A percentile compares a stretch with the other conserved stretches of the same genome.
Conservation (phyloP, 371 early-diverging fungal species). For the Mucor mucedo region DNA sequence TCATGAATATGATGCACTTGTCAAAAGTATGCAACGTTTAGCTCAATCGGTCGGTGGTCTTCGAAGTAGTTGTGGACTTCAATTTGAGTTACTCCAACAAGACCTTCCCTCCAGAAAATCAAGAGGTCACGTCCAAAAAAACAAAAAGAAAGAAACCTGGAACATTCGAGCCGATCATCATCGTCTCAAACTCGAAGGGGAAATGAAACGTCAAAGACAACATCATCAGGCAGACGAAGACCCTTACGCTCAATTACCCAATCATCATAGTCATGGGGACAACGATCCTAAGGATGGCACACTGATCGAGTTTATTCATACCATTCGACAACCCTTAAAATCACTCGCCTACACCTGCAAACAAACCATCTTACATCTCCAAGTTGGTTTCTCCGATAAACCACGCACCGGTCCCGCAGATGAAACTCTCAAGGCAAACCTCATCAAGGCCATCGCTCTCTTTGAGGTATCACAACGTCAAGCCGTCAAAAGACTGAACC, state of each 20-base stretch:
- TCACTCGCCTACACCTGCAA: conserved; percentile 69
- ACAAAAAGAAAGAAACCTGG: conserved; percentile 24
- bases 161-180: conserved; percentile 45
- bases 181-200: conserved; percentile 40
- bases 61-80: conserved; percentile 67
- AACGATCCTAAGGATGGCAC: conserved; percentile 22
- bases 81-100: conserved; percentile 57
- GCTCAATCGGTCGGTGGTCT: conserved; percentile 70
- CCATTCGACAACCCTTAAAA: conserved; percentile 64
- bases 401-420: conserved; percentile 21
- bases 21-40: conserved; percentile 61
- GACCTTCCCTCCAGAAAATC: conserved; percentile 16
- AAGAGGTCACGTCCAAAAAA: not conserved
- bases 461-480: conserved; percentile 46
- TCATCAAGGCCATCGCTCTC: conserved; percentile 46
- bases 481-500: conserved; percentile 38
- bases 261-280: conserved; percentile 8
- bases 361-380: conserved; percentile 58
- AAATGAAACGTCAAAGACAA: conserved; percentile 41
- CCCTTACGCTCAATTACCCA: conserved; percentile 5
- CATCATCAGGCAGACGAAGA: conserved; percentile 4
- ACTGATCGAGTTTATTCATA: conserved; percentile 60
- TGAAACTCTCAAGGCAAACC: conserved; percentile 35
- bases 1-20: conserved; percentile 45
- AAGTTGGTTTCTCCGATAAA: conserved; percentile 26